These are phyloP conservation scores for Evernia prunastri DNA, from an alignment of 495 filamentous ascomycete genomes.

Conservation along the genomic window DNA sequence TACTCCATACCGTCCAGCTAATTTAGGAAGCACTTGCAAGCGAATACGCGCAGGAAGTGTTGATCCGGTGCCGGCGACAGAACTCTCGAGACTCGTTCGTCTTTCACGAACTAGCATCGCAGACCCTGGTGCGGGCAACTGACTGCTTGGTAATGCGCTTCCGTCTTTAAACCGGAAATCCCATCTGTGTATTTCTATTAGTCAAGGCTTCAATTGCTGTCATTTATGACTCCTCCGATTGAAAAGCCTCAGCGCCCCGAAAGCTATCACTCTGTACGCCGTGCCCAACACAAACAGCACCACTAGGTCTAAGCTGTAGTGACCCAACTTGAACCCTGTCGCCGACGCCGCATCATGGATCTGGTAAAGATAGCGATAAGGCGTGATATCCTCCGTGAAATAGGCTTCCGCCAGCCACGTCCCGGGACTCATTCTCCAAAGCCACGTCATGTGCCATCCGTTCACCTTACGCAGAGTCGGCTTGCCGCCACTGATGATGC, in stretches of 20 bases:
- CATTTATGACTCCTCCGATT: constrained; percentile 6
- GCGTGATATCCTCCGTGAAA: constrained; percentile 42
- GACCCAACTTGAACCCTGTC: constrained; percentile 37
- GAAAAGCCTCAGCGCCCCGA: constrained; percentile 31
- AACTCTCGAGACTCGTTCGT: too few relatives aligned
- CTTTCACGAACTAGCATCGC: neutral
- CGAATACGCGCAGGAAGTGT: neutral
- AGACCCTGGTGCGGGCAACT: neutral
- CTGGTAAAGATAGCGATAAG: constrained; percentile 37
- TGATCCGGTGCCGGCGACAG: neutral
- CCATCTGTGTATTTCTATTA: neutral
- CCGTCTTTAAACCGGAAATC: neutral
- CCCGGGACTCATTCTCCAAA: constrained; percentile 47
- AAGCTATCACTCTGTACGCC: constrained; percentile 38
- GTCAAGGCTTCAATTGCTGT: neutral
- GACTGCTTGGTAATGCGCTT: neutral
- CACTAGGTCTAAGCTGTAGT: constrained; percentile 35
- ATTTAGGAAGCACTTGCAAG: too few relatives aligned
- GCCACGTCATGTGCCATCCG: constrained; percentile 49
- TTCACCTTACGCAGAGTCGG: constrained; percentile 44
- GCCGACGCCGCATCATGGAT: constrained; percentile 17
- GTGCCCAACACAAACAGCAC: constrained; percentile 36
- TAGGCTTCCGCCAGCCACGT: constrained; percentile 54
- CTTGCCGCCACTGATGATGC: constrained; percentile 43
- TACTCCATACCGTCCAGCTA: too few relatives aligned